These are phyloP conservation scores for Phyllostachys edulis DNA, from an alignment of 176 grass and related monocot genomes.

Conservation along the genomic window DNA sequence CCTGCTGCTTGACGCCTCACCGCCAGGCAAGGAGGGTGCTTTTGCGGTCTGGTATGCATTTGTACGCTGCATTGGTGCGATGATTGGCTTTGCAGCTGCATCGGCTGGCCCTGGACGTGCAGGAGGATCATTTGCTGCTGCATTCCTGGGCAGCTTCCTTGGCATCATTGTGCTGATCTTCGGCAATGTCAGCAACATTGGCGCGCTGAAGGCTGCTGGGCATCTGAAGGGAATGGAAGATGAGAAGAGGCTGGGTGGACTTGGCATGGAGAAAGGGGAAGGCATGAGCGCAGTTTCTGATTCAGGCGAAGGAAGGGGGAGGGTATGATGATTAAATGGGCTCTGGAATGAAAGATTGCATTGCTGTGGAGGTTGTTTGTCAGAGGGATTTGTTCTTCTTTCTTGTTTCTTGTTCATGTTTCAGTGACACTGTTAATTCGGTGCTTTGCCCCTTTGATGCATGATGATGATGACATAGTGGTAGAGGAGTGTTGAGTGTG, in stretches of 20 bases:
- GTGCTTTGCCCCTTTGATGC: conserved; percentile 54
- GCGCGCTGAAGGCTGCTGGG: conserved; percentile 58
- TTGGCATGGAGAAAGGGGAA: conserved; percentile 56
- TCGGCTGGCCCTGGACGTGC: conserved; percentile 62
- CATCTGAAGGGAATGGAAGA: conserved; percentile 70
- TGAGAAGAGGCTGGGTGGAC: conserved; percentile 51
- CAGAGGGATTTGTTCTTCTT: conserved; percentile 62
- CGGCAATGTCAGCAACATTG: conserved; percentile 76
- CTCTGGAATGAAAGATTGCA: conserved; percentile 36
- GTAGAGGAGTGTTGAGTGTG: conserved; percentile 56
- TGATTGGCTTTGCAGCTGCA: conserved; percentile 67
- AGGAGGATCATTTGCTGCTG: conserved; percentile 56
- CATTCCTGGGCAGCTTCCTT: conserved; percentile 71
- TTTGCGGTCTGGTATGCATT: conserved; percentile 67
- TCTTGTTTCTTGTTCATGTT: conserved; percentile 61
- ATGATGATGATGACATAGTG: conserved; percentile 66
- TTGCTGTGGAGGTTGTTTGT: conserved; percentile 67
- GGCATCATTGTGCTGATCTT: conserved; percentile 81
- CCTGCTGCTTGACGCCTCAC: conserved; percentile 68
- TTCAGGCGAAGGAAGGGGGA: conserved; percentile 49
- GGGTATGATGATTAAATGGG: conserved; percentile 54
- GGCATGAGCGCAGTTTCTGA: conserved; percentile 43
- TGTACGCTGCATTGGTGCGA: conserved; percentile 45
- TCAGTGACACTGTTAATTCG: conserved; percentile 58
- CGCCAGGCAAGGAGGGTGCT: conserved; percentile 83